Conservation (phyloP, 768 basidiomycete species). For the Strobilomyces dryophilus region DNA sequence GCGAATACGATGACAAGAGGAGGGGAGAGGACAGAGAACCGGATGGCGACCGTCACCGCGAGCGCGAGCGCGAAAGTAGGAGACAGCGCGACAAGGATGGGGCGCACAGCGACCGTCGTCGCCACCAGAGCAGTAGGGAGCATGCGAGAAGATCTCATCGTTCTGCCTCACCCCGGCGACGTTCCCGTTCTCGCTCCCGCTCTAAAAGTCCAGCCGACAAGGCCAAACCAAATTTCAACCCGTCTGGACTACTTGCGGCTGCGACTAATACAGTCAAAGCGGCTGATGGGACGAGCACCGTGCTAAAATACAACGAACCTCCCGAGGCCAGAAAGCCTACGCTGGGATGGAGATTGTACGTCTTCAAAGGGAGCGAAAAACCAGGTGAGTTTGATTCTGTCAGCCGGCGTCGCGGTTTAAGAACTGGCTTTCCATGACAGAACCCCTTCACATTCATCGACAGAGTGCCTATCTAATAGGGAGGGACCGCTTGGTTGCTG, state of each 20-base stretch:
- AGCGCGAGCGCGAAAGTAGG: too few relatives aligned
- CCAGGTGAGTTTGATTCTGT: slow-evolving; percentile 56
- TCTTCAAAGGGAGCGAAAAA: slow-evolving; percentile 95
- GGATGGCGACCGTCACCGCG: slow-evolving; percentile 7
- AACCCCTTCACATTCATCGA: slow-evolving; percentile 85
- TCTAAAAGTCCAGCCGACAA: slow-evolving; percentile 50
- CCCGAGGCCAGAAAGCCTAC: slow-evolving; percentile 94
- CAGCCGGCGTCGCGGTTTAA: background rate
- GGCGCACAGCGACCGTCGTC: slow-evolving; percentile 25
- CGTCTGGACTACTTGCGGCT: slow-evolving; percentile 89
- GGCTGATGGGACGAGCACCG: slow-evolving; percentile 69
- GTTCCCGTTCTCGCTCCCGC: slow-evolving; percentile 38
- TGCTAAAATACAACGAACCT: slow-evolving; percentile 97
- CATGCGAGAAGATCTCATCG: slow-evolving; percentile 39
- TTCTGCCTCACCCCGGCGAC: slow-evolving; percentile 51
- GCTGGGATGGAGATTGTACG: slow-evolving; percentile 90
- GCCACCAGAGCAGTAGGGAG: slow-evolving; percentile 25
- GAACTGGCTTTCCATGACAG: slow-evolving; percentile 36
- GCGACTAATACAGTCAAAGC: slow-evolving; percentile 89
- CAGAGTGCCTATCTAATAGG: slow-evolving; percentile 96
- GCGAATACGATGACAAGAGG: slow-evolving; percentile 18
- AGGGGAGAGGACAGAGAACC: slow-evolving; percentile 12
- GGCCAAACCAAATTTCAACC: slow-evolving; percentile 84
- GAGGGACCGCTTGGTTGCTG: slow-evolving; percentile 79
- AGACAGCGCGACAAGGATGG: slow-evolving; percentile 36